A percentile compares a stretch with the other conserved stretches of the same genome.
Conservation (phyloP, 2,329 filamentous ascomycete species). For the Aspergillus puulaauensis region DNA sequence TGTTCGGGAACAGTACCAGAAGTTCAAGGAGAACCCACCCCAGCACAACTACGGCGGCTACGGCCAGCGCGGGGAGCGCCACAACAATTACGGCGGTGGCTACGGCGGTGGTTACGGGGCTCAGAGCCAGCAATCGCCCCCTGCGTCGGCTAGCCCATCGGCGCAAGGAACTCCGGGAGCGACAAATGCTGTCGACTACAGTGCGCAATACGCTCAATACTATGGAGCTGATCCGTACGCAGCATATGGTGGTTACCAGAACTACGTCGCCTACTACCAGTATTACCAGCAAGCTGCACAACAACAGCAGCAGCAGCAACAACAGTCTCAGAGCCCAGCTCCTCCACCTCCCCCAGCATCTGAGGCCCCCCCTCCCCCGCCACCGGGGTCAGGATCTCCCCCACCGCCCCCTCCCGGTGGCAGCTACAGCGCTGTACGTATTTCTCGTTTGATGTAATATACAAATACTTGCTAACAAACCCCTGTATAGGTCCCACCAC, state of each 20-base stretch:
- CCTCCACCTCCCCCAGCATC: slow-evolving; percentile 57
- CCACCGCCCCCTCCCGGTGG: slow-evolving; percentile 56
- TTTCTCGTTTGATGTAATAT: not conserved
- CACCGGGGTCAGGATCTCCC: slow-evolving; percentile 59
- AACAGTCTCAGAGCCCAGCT: slow-evolving; percentile 41
- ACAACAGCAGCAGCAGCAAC: slow-evolving; percentile 49
- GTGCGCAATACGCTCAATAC: slow-evolving; percentile 80
- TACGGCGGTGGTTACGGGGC: slow-evolving; percentile 38
- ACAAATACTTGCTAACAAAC: not conserved
- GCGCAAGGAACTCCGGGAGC: slow-evolving; percentile 43
- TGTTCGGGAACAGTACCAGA: slow-evolving; percentile 85
- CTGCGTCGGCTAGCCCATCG: slow-evolving; percentile 45
- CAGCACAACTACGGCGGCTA: slow-evolving; percentile 61
- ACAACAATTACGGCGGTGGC: slow-evolving; percentile 44
- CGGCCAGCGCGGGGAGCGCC: slow-evolving; percentile 48
- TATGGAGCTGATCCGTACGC: slow-evolving; percentile 82
- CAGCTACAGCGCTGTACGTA: slow-evolving; percentile 62
- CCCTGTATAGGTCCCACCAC: slow-evolving; percentile 17
- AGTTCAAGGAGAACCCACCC: slow-evolving; percentile 80
- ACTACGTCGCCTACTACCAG: slow-evolving; percentile 62
- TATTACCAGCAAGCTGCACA: slow-evolving; percentile 69
- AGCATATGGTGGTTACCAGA: slow-evolving; percentile 83
- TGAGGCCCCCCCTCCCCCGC: slow-evolving; percentile 59
- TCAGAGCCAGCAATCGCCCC: slow-evolving; percentile 36
- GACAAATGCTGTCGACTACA: slow-evolving; percentile 60